Evolutionary conservation across 2,329 filamentous ascomycete species (phyloP), one percentile per base, ranked within the genome.

Genomic region (Pseudogymnoascus sp.): DNA sequence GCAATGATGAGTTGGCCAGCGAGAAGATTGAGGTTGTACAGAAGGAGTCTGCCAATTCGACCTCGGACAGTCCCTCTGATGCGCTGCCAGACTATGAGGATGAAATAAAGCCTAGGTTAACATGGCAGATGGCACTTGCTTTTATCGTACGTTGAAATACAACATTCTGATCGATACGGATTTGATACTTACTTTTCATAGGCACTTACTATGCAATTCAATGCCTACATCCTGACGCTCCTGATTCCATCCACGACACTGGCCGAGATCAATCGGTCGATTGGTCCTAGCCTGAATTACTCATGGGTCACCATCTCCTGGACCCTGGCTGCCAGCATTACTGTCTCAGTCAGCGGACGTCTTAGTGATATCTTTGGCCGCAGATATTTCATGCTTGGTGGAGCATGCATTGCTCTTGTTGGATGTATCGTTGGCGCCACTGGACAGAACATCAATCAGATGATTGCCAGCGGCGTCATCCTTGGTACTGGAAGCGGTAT

Each of bases 401-500:
- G 76, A 5, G 72, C 74, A 12, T 38, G 70, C 12, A 69, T 74
- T 9, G 69, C 72, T 23, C 71, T 76, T 28, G 65, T 74, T 28
- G 76, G 76, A 7, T 72, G 71, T 21, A 72, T 78, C 28, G 72
- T 78, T 12, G 75, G 76, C 3, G 76, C 76, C 0, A 77, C 75
- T 1, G 76, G 74, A 5, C 67, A 72, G 56, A 72, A 62, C 62
- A 77, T 78, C 65, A 70, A 72, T 28, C 72, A 75, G 62, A 77
- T 78, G 75, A 77, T 78, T 62, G 74, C 70, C 3, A 72, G 72
- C 16, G 75, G 76, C 12, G 74, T 72, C 8, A 68, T 78, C 21
- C 77, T 78, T 61, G 76, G 77, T 14, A 69, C 73, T n/a, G 76
- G 75, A 4, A 71, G 71, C 18, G 76, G 76, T 1, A 75, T 78